Percentiles rank a stretch among this genome's conserved stretches.
Conservation (phyloP, 805 yeast genomes). For the Blastobotrys mokoenaii region DNA sequence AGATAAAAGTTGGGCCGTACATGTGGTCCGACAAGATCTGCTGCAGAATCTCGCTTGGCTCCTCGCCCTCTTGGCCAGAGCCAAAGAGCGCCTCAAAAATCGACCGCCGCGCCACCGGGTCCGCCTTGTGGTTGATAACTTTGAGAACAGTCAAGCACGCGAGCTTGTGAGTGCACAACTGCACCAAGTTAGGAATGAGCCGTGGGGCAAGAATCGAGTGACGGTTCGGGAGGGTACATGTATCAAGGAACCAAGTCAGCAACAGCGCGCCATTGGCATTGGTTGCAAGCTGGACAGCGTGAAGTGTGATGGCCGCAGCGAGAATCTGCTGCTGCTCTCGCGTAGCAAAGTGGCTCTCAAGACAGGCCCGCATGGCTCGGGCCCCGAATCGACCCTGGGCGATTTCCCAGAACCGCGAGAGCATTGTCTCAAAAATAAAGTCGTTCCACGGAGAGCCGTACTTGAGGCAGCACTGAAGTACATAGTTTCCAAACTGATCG, state of each 20-base stretch:
- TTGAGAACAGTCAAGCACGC: slow-evolving; percentile 79
- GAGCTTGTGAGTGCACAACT: slow-evolving; percentile 68
- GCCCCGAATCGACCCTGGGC: slow-evolving; percentile 91
- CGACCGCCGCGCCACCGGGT: slow-evolving; percentile 48
- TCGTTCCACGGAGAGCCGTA: slow-evolving; percentile 85
- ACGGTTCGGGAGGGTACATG: slow-evolving; percentile 59
- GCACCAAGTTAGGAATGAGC: slow-evolving; percentile 52
- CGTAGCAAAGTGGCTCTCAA: slow-evolving; percentile 67
- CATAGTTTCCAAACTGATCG: slow-evolving; percentile 96
- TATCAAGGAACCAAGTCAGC: slow-evolving; percentile 91
- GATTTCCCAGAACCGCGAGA: slow-evolving; percentile 69
- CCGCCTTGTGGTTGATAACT: slow-evolving; percentile 61
- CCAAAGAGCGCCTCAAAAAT: slow-evolving; percentile 57
- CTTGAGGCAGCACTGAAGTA: slow-evolving; percentile 85
- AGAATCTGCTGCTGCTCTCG: slow-evolving; percentile 62
- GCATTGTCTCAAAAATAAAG: slow-evolving; percentile 76
- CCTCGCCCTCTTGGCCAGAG: slow-evolving; percentile 21
- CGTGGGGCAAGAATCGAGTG: slow-evolving; percentile 56
- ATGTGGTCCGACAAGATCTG: slow-evolving; percentile 55
- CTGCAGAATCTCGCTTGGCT: slow-evolving; percentile 41
- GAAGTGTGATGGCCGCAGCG: slow-evolving; percentile 67
- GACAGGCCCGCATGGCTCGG: slow-evolving; percentile 85
- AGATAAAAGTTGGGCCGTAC: slow-evolving; percentile 70
- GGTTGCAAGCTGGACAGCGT: slow-evolving; percentile 69
- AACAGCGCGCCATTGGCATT: slow-evolving; percentile 84